Evolutionary conservation across 306 rosid species (phyloP).

Genomic region (Casuarina glauca): DNA sequence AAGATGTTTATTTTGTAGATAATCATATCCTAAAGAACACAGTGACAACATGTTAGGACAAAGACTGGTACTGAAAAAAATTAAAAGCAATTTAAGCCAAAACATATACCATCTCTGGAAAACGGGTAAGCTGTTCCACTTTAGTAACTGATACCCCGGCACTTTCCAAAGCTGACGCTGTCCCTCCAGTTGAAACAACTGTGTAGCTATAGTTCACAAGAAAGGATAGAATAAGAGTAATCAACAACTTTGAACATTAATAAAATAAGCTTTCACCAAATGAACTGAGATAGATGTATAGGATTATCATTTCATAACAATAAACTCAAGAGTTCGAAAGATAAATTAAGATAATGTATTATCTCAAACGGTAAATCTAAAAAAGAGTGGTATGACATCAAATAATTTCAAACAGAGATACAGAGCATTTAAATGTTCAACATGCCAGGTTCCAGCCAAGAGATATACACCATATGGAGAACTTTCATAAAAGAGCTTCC

Average conservation of each 20-base stretch:
- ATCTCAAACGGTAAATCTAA: background rate
- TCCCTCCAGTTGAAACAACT: constrained; percentile 97
- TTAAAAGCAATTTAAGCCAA: constrained; percentile 11
- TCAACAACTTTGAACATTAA: background rate
- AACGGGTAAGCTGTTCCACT: constrained; percentile 82
- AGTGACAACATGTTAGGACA: background rate
- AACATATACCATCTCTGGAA: constrained; percentile 75
- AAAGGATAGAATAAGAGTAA: background rate
- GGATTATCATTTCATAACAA: background rate
- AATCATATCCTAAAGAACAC: background rate
- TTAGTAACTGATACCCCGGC: constrained; percentile 81
- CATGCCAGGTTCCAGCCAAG: background rate
- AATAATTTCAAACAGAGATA: background rate
- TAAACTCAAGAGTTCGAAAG: background rate
- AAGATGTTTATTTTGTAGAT: background rate
- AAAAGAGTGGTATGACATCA: background rate
- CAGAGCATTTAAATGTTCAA: too few relatives aligned
- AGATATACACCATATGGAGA: background rate
- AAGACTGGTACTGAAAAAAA: constrained; percentile 1
- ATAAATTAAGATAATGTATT: background rate
- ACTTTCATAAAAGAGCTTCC: background rate
- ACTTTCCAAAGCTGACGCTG: constrained; percentile 76
- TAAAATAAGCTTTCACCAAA: constrained; percentile 5
- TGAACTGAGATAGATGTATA: background rate
- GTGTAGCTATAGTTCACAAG: constrained; percentile 48